Evolutionary conservation across 768 basidiomycete genomes (phyloP).

Genomic region (Hebeloma cylindrosporum): DNA sequence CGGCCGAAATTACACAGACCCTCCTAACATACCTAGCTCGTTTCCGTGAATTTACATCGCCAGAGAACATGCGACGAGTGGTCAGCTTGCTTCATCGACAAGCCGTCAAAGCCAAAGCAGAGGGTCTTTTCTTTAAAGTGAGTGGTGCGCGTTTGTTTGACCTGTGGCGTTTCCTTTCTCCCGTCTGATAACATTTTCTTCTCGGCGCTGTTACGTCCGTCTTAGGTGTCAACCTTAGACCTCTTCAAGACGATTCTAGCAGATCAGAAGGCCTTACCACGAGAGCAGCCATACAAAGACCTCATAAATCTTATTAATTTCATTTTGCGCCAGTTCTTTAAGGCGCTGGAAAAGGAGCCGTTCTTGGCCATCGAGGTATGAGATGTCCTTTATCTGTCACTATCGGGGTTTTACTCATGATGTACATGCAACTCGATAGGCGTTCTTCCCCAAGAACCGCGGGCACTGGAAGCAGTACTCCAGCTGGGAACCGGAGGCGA

Average conservation of each 20-base stretch:
- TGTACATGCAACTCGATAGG: constrained; percentile 40
- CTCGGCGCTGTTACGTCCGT: constrained; percentile 18
- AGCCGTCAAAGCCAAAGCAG: constrained; percentile 87
- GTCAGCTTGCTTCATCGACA: constrained; percentile 90
- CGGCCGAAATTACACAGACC: constrained; percentile 82
- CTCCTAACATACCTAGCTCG: constrained; percentile 79
- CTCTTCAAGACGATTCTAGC: constrained; percentile 87
- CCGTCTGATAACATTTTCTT: constrained; percentile 9
- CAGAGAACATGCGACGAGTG: constrained; percentile 87
- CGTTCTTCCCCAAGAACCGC: constrained; percentile 88
- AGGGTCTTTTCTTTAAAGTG: constrained; percentile 95
- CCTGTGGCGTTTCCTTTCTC: constrained; percentile 21
- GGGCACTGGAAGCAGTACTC: constrained; percentile 85
- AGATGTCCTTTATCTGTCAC: constrained; percentile 12
- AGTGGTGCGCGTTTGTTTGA: constrained; percentile 23
- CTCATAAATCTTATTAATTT: constrained; percentile 82
- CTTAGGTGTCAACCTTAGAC: constrained; percentile 87
- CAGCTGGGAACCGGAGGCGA: constrained; percentile 65
- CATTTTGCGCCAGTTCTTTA: constrained; percentile 93
- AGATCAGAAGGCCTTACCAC: constrained; percentile 76
- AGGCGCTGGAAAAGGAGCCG: constrained; percentile 77
- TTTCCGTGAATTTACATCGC: constrained; percentile 75
- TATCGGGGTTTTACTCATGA: constrained; percentile 7
- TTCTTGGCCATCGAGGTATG: constrained; percentile 88
- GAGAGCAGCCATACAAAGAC: constrained; percentile 79